Evolutionary conservation across 345 rosid genomes (phyloP), one percentile per base, ranked within the genome.

Genomic region (Clarkia xantiana): DNA sequence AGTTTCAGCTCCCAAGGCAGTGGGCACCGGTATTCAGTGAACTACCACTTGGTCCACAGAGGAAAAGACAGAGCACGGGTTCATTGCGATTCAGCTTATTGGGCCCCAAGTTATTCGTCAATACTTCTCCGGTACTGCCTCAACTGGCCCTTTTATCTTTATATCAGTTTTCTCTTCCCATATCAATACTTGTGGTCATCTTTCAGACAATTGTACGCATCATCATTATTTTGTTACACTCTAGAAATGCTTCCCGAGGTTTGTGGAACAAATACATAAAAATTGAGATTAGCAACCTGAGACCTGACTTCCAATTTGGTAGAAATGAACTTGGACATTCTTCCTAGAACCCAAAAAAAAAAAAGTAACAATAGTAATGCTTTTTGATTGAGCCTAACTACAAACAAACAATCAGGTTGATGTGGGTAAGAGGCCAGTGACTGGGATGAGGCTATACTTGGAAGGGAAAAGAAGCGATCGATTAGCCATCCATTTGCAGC

Each of bases 1-100:
- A 91, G 64, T 86, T 91, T 72, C 96, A 91, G 73, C 77, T 91
- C 50, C 96, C 96, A 10, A 75, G 93, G 62, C 94, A 79, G 42
- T 86, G 98, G 98, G 98, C 98, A 11, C 98, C 98, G 12, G 84
- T 81, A 53, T 91, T 91, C 72, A 81, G 90, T 57, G 98, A 91
- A 47, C 93, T 84, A 64, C 98, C 96, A 45, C 94, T 91, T 68
- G 96, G 96, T 53, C 94, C 90, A 0, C 98, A 84, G 61, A 66
- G 89, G 15, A 86, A 71, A 70, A 93, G 79, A 41, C 84, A 71
- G 59, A 75, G 71, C 61, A 60, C 75, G 14, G 62, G 85, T 42
- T 86, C 94, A 25, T 69, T 91, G 53, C 90, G 81, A 54, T 91
- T 91, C 71, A 84, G 90, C 71, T 72, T 91, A 55, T 59, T 86